Percentiles rank a stretch among this genome's conserved stretches.
These are phyloP conservation scores for Naganishia vishniacii DNA, from an alignment of 768 basidiomycete species.

Conservation along the genomic window DNA sequence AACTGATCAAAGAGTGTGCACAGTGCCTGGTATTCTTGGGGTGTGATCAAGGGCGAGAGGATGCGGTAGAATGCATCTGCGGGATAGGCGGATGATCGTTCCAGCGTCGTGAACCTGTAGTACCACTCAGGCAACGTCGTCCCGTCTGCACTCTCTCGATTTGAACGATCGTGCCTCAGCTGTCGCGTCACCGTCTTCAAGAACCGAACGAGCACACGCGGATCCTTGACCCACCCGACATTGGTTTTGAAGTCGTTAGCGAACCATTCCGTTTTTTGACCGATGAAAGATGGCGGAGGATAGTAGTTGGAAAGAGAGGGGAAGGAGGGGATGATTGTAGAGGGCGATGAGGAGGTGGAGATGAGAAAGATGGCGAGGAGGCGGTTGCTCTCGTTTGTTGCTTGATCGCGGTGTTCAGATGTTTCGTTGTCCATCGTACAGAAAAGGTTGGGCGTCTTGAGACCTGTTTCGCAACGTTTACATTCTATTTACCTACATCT, in stretches of 20 bases:
- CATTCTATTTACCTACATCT: too few species aligned
- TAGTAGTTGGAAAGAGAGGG: neutral
- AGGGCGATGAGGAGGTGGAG: neutral
- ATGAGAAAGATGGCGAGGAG: constrained; percentile 1
- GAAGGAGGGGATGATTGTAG: neutral
- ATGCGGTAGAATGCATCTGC: neutral
- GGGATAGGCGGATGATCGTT: neutral
- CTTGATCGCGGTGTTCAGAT: neutral
- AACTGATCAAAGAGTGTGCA: neutral
- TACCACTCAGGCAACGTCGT: neutral
- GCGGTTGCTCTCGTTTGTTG: neutral
- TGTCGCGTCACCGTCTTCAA: neutral
- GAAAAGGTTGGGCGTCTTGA: constrained; percentile 3
- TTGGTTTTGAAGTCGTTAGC: constrained; percentile 5
- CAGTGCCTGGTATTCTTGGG: neutral
- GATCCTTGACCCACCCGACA: neutral
- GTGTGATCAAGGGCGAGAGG: neutral
- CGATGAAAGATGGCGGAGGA: neutral
- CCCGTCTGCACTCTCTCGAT: neutral
- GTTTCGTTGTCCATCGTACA: neutral
- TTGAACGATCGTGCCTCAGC: neutral
- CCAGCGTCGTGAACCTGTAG: neutral
- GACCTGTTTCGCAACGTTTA: neutral
- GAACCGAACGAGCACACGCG: neutral
- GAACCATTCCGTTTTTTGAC: neutral